Evolutionary conservation across 768 basidiomycete species (phyloP), one percentile per base, ranked within the genome.

Genomic region (Phylloporus sp.): DNA sequence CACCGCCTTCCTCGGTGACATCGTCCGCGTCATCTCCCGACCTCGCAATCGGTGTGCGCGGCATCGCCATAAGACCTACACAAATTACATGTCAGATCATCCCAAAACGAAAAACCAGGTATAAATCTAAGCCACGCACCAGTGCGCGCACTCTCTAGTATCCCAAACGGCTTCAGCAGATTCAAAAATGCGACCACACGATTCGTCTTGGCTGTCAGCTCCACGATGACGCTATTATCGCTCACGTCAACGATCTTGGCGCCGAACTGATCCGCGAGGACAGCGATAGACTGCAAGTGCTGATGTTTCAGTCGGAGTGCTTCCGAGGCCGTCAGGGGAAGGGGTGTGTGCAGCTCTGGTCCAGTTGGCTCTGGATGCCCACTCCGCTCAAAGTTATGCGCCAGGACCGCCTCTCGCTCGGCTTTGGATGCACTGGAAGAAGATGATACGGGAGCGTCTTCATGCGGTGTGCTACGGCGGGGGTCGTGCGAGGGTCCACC

Each of bases 31-130:
- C 83, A 6, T 84, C 83, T 1, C 70, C 62, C 23, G 75, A 69
- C 47, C 77, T 73, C 15, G 80, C 67, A 62, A 98, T 88, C 3
- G 95, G 95, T 6, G 97, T 97, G 54, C 97, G 82, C 5, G 97
- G 97, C 90, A 99, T 97, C 6, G 91, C 95, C 95, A 99, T 99
- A 34, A 91, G 73, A 65, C 95, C 95, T 95, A 55, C 6, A 29
- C 28, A 24, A 26, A 31, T 32, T 15, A 34, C 2, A 15, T 10
- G 13, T 52, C 28, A 22, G 16, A n/a, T 26, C 39, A 28, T 6
- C 20, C 11, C 6, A 4, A 15, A 23, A 45, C 4, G 18, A 22
- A 38, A 38, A 31, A 11, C 16, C 5, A 26, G 15, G 10, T 20
- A 15, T 15, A 29, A 24, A 35, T 6, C 18, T 26, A 24, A 31